Base-by-base conservation (phyloP, 2,329 filamentous ascomycete genomes). In the Xylaria sp. region DNA sequence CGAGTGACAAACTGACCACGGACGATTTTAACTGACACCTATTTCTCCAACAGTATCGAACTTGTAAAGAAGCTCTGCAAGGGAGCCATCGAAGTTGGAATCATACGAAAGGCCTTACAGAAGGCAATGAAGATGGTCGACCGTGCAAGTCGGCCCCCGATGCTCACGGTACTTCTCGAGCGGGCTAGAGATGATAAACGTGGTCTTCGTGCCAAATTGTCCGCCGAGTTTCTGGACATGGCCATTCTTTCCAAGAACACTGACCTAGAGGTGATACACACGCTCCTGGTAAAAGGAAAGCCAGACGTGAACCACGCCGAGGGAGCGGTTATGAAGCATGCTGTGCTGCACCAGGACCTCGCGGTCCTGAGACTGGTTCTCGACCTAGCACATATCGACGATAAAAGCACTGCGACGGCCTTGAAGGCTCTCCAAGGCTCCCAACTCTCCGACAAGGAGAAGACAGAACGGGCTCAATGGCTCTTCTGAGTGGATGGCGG, bases 291-390 rank as follows among this genome's bases (percentile, higher is more conserved):
- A 30, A 74, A 79, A 30, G 82, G 82, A 0, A 75, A 76, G 19
- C 81, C 80, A 2, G 80, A 85, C 59, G 71, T 84, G 57, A 85
- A 85, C 60, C 71, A 75, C 8, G 70, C 79, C 2, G 71, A 75
- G 0, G 81, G 80, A 8, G 70, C 73, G 2, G 75, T 78, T 11
- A 69, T 83, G 10, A 72, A 73, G 63, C 68, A 62, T 35, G 66
- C 59, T 13, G 69, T 71, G 4, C 59, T 73, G 75, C 80, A 79
- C 30, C 71, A 76, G 0, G 79, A 85, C 48, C 76, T 76, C 0
- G 74, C 78, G 16, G 71, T 85, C 1, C 69, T 84, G 1, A 78
- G 80, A 3, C 67, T 79, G 23, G 65, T 84, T 2, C 70, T 83
- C 2, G 73, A 73, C 1, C 0, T 76, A 76, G 23, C 78, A 81